These are phyloP conservation scores for Diaporthe nobilis DNA, from an alignment of 2,329 filamentous ascomycete species.

Conservation along the genomic window DNA sequence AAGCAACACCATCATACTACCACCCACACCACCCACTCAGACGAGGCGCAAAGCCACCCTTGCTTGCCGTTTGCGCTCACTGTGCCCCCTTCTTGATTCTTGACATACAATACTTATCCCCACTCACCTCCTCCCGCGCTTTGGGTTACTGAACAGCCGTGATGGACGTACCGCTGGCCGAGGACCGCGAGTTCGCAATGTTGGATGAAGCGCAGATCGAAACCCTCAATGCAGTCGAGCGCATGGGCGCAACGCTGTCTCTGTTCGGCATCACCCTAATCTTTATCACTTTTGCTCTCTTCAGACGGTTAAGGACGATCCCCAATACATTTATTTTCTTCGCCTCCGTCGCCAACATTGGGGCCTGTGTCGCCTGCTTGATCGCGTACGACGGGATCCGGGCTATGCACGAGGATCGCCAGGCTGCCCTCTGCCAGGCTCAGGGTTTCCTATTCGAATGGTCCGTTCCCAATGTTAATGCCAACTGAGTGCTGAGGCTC, in stretches of 20 bases:
- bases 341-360: slow-evolving; percentile 71
- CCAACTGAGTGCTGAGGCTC: accelerated
- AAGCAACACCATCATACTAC: slow-evolving; percentile 2
- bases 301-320: slow-evolving; percentile 68
- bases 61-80: background rate
- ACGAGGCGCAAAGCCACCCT: slow-evolving; percentile 33
- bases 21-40: background rate
- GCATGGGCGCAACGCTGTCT: slow-evolving; percentile 68
- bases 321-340: slow-evolving; percentile 75
- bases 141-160: background rate
- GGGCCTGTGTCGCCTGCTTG: slow-evolving; percentile 75
- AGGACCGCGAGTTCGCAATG: slow-evolving; percentile 43
- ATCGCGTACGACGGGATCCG: slow-evolving; percentile 77
- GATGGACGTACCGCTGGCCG: slow-evolving; percentile 41
- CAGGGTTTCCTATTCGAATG: slow-evolving; percentile 77
- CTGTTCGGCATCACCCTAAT: slow-evolving; percentile 65
- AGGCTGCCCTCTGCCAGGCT: slow-evolving; percentile 71
- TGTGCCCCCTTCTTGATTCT: too few species aligned
- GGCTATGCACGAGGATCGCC: slow-evolving; percentile 56
- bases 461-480: slow-evolving; percentile 58
- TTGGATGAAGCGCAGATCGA: slow-evolving; percentile 51
- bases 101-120: background rate
- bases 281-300: slow-evolving; percentile 65
- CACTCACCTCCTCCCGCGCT: background rate
- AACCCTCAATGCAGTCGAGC: slow-evolving; percentile 64